phyloP scores from a whole-genome alignment of 2,329 filamentous ascomycete genomes.

The Fusarium sp. region DNA sequence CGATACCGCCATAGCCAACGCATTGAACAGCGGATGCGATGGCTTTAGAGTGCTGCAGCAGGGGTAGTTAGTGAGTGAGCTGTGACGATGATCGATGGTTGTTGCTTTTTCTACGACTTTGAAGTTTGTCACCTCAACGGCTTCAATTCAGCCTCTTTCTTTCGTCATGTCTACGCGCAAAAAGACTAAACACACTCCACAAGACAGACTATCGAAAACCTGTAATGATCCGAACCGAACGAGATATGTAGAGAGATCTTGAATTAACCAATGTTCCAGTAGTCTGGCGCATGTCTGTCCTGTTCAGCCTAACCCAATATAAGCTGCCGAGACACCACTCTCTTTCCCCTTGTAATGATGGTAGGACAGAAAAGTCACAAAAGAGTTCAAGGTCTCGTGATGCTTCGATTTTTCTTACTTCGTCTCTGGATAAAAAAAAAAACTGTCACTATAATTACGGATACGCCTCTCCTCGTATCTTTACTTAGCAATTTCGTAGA shows the following conservation, averaged over 20 bases:
- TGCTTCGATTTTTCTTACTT: neutral
- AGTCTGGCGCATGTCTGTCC: conserved; percentile 36
- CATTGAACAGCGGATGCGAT: conserved; percentile 3
- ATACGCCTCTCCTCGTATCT: conserved; percentile 33
- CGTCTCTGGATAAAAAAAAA: neutral
- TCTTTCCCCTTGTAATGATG: conserved; percentile 26
- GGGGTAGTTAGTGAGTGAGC: neutral
- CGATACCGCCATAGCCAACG: conserved; percentile 22
- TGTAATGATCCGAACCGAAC: conserved; percentile 4
- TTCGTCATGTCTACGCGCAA: conserved; percentile 17
- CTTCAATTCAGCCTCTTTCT: conserved; percentile 1
- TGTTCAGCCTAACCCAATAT: conserved; percentile 26
- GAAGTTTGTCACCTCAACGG: conserved; percentile 7
- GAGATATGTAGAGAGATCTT: conserved; percentile 3
- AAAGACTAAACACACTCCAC: conserved; percentile 22
- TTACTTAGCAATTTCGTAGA: conserved; percentile 9
- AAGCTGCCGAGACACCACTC: conserved; percentile 31
- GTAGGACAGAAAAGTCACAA: conserved; percentile 11
- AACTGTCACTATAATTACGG: neutral
- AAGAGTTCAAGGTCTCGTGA: conserved; percentile 16
- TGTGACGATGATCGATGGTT: conserved; percentile 1
- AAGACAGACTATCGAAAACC: conserved; percentile 30
- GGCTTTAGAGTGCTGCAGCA: neutral
- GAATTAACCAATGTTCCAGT: conserved; percentile 6
- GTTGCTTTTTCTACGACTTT: conserved; percentile 10